phyloP scores from a whole-genome alignment of 805 yeast species.

The Candida tibetensis region DNA sequence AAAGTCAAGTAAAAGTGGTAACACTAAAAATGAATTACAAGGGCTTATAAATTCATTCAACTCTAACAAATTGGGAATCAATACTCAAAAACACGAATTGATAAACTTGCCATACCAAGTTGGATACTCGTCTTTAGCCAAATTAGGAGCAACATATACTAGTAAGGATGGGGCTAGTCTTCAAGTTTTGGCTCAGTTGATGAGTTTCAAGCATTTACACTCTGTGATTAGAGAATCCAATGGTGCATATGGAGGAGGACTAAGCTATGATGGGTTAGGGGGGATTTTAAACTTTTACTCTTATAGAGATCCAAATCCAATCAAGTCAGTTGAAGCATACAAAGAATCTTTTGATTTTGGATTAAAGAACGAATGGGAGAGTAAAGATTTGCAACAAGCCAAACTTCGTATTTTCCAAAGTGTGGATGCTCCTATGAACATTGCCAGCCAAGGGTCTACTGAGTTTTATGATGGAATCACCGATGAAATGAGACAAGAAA shows the following conservation, averaged over 20 bases:
- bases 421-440: conserved; percentile 84
- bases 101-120: conserved; percentile 85
- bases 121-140: conserved; percentile 70
- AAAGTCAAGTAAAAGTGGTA: background rate
- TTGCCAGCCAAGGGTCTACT: conserved; percentile 71
- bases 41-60: conserved; percentile 16
- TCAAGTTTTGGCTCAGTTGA: conserved; percentile 74
- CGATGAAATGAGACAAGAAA: conserved; percentile 72
- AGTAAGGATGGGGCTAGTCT: conserved; percentile 79
- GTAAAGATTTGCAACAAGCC: conserved; percentile 78
- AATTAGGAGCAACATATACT: conserved; percentile 63
- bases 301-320: conserved; percentile 90
- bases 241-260: conserved; percentile 98
- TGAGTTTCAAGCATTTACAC: conserved; percentile 82
- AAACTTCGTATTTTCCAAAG: conserved; percentile 88
- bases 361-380: conserved; percentile 46
- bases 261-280: conserved; percentile 73
- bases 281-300: conserved; percentile 83
- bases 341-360: conserved; percentile 33
- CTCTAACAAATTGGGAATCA: conserved; percentile 10
- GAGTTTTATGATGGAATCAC: conserved; percentile 67
- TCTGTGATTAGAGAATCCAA: conserved; percentile 91
- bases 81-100: conserved; percentile 35
- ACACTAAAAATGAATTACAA: conserved; percentile 7
- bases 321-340: conserved; percentile 63